Base-by-base conservation (phyloP, 495 filamentous ascomycete species). In the Lepraria neglecta region DNA sequence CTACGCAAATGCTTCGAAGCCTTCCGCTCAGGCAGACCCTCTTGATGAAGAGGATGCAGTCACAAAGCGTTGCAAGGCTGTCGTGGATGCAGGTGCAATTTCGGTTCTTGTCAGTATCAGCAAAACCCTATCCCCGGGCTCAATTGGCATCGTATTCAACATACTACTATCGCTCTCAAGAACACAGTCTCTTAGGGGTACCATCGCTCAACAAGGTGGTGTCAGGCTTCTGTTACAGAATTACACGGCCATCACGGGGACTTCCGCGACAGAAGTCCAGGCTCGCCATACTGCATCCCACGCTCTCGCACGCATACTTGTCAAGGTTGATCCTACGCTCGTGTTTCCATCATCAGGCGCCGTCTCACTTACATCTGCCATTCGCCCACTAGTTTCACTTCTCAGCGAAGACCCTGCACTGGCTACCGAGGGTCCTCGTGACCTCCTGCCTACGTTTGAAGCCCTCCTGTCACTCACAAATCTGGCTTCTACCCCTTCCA, bases 401-500 rank as follows among this genome's bases (percentile, higher is more conserved):
- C 78, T 97, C 17, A 70, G 75, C 1, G 73, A 75, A 40, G 65
- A 69, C 11, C 62, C 69, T 0, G 68, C 65, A 21, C 54, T 76
- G 43, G 74, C 78, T 1, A 70, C 73, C 24, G 82, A 85, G 27
- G 87, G 88, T 15, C 81, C 83, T 1, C 82, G 87, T 48, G 85
- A 92, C 70, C 84, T 97, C n/a, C 80, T 97, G 7, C 90, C 92
- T 0, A 82, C 87, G 4, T 98, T 97, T 68, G 94, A 98, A 70
- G 81, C 87, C 3, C 79, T 97, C 15, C 83, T 97, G 59, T 95
- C 94, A 3, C 81, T 98, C 33, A 96, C 94, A 1, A 98, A 98
- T 67, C 80, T 97, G 9, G 94, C 92, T 1, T 92, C 90, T 0
- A 84, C 84, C 17, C 81, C 87, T 31, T 81, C 90, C 68, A 78